These are phyloP conservation scores for Hymenoscyphus scutula DNA, from an alignment of 2,329 filamentous ascomycete genomes.

Conservation along the genomic window DNA sequence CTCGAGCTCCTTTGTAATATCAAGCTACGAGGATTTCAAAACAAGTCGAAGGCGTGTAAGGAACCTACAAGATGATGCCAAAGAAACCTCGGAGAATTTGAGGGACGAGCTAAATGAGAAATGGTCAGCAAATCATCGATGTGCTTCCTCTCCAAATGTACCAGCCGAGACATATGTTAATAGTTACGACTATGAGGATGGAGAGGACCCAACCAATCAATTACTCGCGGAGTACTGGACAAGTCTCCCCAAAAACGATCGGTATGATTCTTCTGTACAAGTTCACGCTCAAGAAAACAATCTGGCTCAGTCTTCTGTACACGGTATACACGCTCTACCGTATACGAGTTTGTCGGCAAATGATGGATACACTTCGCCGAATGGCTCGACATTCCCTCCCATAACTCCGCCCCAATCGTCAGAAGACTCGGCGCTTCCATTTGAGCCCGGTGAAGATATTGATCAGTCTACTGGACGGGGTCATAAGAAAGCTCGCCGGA, in stretches of 20 bases:
- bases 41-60: slow-evolving; percentile 18
- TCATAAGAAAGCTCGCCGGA: not conserved
- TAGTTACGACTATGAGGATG: slow-evolving; percentile 9
- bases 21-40: slow-evolving; percentile 23
- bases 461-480: not conserved
- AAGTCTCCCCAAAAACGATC: not conserved
- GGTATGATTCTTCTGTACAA: not conserved
- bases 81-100: slow-evolving; percentile 19
- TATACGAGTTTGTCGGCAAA: not conserved
- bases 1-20: slow-evolving; percentile 17
- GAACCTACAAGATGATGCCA: slow-evolving; percentile 23
- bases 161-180: not conserved
- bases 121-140: slow-evolving; percentile 6
- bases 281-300: not conserved
- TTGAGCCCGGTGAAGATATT: not conserved
- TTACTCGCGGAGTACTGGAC: slow-evolving; percentile 11
- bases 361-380: slow-evolving; percentile 14
- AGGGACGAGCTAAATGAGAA: slow-evolving; percentile 21
- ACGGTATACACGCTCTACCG: not conserved
- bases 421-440: not conserved
- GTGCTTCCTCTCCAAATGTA: not conserved
- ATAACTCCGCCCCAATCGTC: not conserved
- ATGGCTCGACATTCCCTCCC: slow-evolving; percentile 9
- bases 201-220: too few species aligned
- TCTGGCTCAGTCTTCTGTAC: not conserved